Evolutionary conservation across 495 filamentous ascomycete species (phyloP), one percentile per base, ranked within the genome.

Genomic region (Rusavskia elegans): DNA sequence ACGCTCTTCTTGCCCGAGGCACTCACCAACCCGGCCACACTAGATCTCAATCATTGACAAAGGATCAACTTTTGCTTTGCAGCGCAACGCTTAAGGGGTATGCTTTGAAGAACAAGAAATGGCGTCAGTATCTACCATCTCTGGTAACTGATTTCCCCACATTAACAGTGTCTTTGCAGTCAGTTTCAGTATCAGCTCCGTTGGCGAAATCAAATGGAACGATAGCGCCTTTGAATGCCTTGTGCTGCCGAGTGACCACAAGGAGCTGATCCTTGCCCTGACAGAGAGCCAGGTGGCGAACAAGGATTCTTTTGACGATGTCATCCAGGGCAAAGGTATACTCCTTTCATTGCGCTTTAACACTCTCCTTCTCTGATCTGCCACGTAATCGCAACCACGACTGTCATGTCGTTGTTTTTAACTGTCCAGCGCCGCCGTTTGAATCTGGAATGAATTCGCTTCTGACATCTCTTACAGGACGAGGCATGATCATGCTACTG

Each of bases 211-310:
- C 52, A 59, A 61, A n/a, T 75, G 67, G 59, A 68, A 57, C 53
- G 55, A 50, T 5, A 56, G 57, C 23, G 71, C 71, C 2, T 75
- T 76, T 50, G 69, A 72, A 21, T 63, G 59, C 49, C 61, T 75
- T 4, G 68, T 75, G 11, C 59, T 75, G 23, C 67, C 64, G 1
- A 49, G 55, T 29, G 65, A 68, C 36, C 64, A 70, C 49, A 75
- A 74, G 55, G 66, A 72, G 48, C 64, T 73, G 32, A 71, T 74
- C 48, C 66, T 78, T 13, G 73, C 73, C n/a, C 75, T 78, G 56
- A 66, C 67, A 3, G 61, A 68, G 46, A 74, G 67, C 54, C 75
- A 76, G 27, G 64, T 69, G 20, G 58, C 63, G 20, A 63, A 70
- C 42, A 65, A 66, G 35, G 60, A 59, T 7, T 48, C 55, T 7